Evolutionary conservation across 2,329 filamentous ascomycete genomes (phyloP).

Genomic region (Penicillium paneum): DNA sequence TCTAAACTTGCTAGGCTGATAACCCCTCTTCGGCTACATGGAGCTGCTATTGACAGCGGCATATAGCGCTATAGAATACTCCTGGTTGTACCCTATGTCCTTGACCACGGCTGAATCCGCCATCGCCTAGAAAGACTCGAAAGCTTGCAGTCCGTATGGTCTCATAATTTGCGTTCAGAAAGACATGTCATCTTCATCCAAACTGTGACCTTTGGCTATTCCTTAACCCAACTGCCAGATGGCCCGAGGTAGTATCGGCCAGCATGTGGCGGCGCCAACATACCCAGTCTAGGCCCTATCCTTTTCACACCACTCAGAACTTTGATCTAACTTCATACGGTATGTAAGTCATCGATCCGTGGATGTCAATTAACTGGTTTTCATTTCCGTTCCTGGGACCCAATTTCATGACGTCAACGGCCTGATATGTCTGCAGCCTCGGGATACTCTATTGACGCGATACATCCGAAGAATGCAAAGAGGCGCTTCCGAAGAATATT

Average conservation of each 20-base stretch:
- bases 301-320: not conserved
- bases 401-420: conserved; percentile 18
- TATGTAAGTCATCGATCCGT: not conserved
- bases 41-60: not conserved
- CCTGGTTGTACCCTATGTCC: too few species aligned
- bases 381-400: conserved; percentile 6
- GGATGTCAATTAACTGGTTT: not conserved
- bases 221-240: not conserved
- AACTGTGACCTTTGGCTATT: not conserved
- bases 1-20: too few species aligned
- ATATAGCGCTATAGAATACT: not conserved
- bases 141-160: not conserved
- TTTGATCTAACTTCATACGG: too few species aligned
- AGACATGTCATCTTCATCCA: not conserved
- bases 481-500: not conserved
- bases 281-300: not conserved
- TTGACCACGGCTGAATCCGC: not conserved
- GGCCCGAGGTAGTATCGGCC: not conserved
- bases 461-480: not conserved
- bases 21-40: too few species aligned
- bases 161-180: not conserved
- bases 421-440: not conserved
- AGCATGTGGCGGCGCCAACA: not conserved
- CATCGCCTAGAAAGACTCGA: not conserved
- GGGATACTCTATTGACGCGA: too few species aligned